phyloP scores from a whole-genome alignment of 78 protist species.

The Dictyostelium firmibasis region DNA sequence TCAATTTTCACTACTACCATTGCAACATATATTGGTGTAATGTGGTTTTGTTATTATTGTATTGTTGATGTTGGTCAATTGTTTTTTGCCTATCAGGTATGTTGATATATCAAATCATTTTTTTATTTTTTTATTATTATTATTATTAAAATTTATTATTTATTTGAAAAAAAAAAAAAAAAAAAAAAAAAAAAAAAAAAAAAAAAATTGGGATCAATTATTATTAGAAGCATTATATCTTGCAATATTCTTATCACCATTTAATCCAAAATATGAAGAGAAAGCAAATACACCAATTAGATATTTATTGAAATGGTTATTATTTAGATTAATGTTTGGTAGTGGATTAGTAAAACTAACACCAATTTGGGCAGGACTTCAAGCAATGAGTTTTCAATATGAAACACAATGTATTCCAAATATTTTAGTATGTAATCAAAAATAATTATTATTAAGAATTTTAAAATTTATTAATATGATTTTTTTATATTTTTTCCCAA shows the following conservation, averaged over 20 bases:
- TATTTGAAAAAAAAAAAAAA: neutral
- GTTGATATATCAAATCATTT: neutral
- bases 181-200: neutral
- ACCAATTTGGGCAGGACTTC: slow-evolving; percentile 82
- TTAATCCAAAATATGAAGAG: slow-evolving; percentile 50
- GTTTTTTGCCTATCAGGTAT: slow-evolving; percentile 56
- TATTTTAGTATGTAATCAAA: slow-evolving; percentile 22
- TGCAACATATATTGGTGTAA: slow-evolving; percentile 53
- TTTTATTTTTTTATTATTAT: neutral
- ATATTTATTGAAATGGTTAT: slow-evolving; percentile 47
- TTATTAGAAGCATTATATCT: slow-evolving; percentile 46
- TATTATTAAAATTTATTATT: neutral
- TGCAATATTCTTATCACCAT: slow-evolving; percentile 64
- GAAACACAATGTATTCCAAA: slow-evolving; percentile 88
- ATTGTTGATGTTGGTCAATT: slow-evolving; percentile 76
- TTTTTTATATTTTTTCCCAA: neutral
- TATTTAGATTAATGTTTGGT: slow-evolving; percentile 78
- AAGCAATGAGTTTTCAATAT: slow-evolving; percentile 82
- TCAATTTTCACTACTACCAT: slow-evolving; percentile 45
- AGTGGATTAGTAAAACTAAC: slow-evolving; percentile 78
- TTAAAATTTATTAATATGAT: neutral
- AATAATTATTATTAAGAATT: too few relatives aligned
- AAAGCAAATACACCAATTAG: slow-evolving; percentile 53
- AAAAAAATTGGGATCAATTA: slow-evolving; percentile 62
- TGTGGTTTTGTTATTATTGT: slow-evolving; percentile 72